Base-by-base conservation (phyloP, 176 grass and related monocot genomes). In the Pontederia paniculata region DNA sequence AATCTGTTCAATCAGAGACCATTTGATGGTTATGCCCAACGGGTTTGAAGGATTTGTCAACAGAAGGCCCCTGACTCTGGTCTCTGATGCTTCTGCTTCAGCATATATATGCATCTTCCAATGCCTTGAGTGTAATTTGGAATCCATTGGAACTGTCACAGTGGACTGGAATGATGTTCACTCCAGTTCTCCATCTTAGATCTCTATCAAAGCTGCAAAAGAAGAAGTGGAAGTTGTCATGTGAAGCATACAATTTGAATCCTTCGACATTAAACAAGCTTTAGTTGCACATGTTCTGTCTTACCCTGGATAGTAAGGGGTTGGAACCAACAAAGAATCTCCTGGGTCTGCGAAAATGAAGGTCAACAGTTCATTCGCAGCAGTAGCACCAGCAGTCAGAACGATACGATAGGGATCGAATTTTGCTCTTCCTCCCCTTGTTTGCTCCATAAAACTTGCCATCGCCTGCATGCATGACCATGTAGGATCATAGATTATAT, bases 381-480 rank as follows among this genome's bases (percentile, higher is more conserved):
- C 63, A 2, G 63, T 66, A 15, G 63, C 63, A 25, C 63, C 63
- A 2, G 63, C 63, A 1, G 63, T 66, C 47, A 66, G 63, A 14
- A 66, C 63, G 9, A 66, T 52, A 48, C 63, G 63, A 17, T 66
- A 45, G 9, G 62, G 63, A 18, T 66, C 63, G 52, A 66, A 66
- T 23, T 66, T 66, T 11, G 48, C 47, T 9, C 63, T 66, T 18
- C 48, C 63, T 17, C 14, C 63, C 42, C 63, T 66, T 42, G 52
- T 66, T 52, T 66, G 23, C 48, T 66, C 63, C 63, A 66, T 66
- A 47, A 66, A 66, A 52, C 23, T 66, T 52, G 63, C 63, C 63
- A 66, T 66, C 52, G 47, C 63, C 63, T 66, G 23, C 9, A 19
- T 9, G 16, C 11, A 55, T 0, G 13, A 12, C 12, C 12, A 21